Evolutionary conservation across 202 grass and related monocot species (phyloP), one percentile per base, ranked within the genome.

Genomic region (Tripidium arundinaceum): DNA sequence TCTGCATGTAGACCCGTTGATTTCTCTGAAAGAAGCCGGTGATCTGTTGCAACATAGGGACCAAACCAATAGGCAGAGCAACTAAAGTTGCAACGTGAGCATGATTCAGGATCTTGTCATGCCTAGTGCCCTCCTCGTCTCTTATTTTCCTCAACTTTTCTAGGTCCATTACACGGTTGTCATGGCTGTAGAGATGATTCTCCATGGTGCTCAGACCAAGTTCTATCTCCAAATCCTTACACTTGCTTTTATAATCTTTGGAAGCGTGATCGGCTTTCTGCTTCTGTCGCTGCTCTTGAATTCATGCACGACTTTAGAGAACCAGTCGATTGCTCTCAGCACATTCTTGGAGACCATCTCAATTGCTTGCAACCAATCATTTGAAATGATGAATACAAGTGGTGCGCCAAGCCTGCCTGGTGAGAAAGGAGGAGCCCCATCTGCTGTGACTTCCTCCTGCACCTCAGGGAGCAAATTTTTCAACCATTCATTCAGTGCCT

Each of bases 371-470:
- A 66, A 84, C 95, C 95, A 98, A 68, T 98, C 95, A 68, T 93
- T 95, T 50, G 88, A 86, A 37, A 93, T 78, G n/a, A 99, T 0
- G 65, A 93, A 95, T 78, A 68, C 78, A 21, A 83, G 59, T 0
- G 74, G 90, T 0, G 88, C 87, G 0, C 84, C 86, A 47, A 95
- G 68, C 78, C 45, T 93, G 31, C 84, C 80, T 2, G 95, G 95
- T 62, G 95, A 98, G 75, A 91, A 98, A 50, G 95, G 95, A 16
- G 88, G 90, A 34, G 82, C 73, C 7, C 96, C 92, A 68, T 99
- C 90, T 0, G 83, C 45, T 46, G 83, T 89, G 28, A 84, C 81
- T 83, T 88, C 83, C 62, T 91, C 81, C 42, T 45, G 79, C 39
- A 81, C 83, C 70, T 99, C 74, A 33, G 73, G 91, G 37, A 97